Evolutionary conservation across 225 moss, liverwort and hornwort species (phyloP).

Genomic region (Polytrichum commune): DNA sequence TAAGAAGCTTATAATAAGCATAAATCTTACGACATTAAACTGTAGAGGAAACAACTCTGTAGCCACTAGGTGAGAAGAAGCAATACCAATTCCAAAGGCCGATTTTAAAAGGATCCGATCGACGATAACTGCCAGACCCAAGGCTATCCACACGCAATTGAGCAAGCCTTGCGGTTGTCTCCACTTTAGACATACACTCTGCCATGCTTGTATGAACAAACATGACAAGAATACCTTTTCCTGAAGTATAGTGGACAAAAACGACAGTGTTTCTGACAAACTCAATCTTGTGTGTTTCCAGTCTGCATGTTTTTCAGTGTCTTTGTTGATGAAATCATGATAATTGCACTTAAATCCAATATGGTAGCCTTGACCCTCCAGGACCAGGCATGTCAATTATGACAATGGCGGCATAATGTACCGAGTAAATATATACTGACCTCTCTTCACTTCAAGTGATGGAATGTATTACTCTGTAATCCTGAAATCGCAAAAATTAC

Average conservation of each 20-base stretch:
- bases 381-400: no score
- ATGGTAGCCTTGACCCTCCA: no score
- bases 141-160: constrained; percentile 49
- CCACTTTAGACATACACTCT: constrained; percentile 35
- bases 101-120: constrained; percentile 48
- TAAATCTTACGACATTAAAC: neutral
- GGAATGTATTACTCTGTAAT: no score
- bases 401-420: no score
- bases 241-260: neutral
- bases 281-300: no score
- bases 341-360: no score
- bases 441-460: no score
- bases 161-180: constrained; percentile 49
- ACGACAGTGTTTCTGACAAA: no score
- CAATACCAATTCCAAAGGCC: constrained; percentile 54
- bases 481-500: no score
- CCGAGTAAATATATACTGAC: no score
- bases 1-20: neutral
- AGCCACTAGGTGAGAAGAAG: constrained; percentile 2
- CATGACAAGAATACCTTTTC: constrained; percentile 9
- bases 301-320: no score
- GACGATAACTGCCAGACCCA: constrained; percentile 32
- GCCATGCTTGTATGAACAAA: constrained; percentile 29
- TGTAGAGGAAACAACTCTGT: neutral
- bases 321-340: no score